Conservation (phyloP, 2,329 filamentous ascomycete genomes). For the Scolecobasidium constrictum region DNA sequence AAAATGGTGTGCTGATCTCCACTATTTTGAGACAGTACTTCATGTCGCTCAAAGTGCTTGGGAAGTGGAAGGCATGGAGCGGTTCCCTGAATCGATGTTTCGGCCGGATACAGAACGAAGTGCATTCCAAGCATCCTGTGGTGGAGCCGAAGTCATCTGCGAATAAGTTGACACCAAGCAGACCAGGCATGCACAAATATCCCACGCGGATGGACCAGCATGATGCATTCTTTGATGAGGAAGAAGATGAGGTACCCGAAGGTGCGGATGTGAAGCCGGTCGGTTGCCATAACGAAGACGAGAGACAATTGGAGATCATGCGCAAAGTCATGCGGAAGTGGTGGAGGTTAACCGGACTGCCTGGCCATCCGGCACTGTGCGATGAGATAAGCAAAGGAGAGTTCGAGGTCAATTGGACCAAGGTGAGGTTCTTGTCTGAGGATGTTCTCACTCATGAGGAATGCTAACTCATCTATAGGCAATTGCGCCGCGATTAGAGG, state of each 20-base stretch:
- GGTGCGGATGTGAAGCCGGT: slow-evolving; percentile 32
- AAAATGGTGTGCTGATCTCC: slow-evolving; percentile 78
- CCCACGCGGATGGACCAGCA: neutral
- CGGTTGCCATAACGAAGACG: slow-evolving; percentile 19
- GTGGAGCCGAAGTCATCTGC: slow-evolving; percentile 15
- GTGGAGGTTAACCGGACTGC: slow-evolving; percentile 56
- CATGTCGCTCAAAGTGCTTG: slow-evolving; percentile 70
- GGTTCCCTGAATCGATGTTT: slow-evolving; percentile 54
- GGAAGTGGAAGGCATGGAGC: slow-evolving; percentile 66
- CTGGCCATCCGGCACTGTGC: slow-evolving; percentile 34
- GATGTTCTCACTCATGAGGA: too few relatives aligned
- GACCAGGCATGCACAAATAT: neutral
- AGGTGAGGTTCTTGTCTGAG: slow-evolving; percentile 17
- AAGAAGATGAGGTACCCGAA: slow-evolving; percentile 26
- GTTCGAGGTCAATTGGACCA: slow-evolving; percentile 61
- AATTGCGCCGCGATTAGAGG: slow-evolving; percentile 68
- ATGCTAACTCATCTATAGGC: too few relatives aligned
- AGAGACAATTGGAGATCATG: slow-evolving; percentile 51
- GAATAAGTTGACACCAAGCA: slow-evolving; percentile 2
- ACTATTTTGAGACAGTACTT: slow-evolving; percentile 87
- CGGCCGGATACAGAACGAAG: slow-evolving; percentile 49
- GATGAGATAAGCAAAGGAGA: slow-evolving; percentile 49
- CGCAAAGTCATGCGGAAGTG: slow-evolving; percentile 62
- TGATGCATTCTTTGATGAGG: slow-evolving; percentile 14
- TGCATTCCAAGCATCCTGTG: slow-evolving; percentile 24